Conservation (phyloP, 2,329 filamentous ascomycete species). For the Lachnellula cervina region DNA sequence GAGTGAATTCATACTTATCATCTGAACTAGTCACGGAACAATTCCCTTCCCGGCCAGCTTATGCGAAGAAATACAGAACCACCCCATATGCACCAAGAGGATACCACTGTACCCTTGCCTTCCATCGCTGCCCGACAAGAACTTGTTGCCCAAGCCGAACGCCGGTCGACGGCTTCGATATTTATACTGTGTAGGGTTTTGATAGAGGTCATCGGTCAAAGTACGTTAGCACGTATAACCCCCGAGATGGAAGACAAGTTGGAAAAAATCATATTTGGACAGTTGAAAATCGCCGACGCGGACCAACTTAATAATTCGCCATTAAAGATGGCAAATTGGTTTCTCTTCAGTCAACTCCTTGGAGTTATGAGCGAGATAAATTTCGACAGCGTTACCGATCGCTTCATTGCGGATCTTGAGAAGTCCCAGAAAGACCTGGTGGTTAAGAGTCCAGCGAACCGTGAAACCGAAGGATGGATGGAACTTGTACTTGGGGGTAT, state of each 20-base stretch:
- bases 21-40: constrained; percentile 19
- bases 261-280: constrained; percentile 94
- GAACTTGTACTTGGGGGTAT: constrained; percentile 87
- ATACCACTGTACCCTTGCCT: constrained; percentile 15
- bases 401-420: constrained; percentile 79
- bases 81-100: constrained; percentile 21
- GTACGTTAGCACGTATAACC: constrained; percentile 74
- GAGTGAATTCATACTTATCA: neutral
- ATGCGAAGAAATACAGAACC: constrained; percentile 73
- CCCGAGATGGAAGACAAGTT: constrained; percentile 90
- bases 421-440: constrained; percentile 70
- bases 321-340: constrained; percentile 90
- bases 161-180: constrained; percentile 88
- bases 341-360: constrained; percentile 83
- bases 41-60: constrained; percentile 34
- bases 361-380: constrained; percentile 96
- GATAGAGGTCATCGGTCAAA: constrained; percentile 90
- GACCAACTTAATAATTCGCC: constrained; percentile 74
- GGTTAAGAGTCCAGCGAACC: constrained; percentile 61
- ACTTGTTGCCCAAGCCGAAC: constrained; percentile 73
- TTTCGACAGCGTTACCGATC: constrained; percentile 75
- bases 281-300: constrained; percentile 81
- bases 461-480: constrained; percentile 73
- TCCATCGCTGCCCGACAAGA: constrained; percentile 53
- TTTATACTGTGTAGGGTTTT: constrained; percentile 93